A percentile compares a stretch with the other conserved stretches of the same genome.
phyloP scores from a whole-genome alignment of 2,329 filamentous ascomycete genomes.

The Clonostachys byssicola region DNA sequence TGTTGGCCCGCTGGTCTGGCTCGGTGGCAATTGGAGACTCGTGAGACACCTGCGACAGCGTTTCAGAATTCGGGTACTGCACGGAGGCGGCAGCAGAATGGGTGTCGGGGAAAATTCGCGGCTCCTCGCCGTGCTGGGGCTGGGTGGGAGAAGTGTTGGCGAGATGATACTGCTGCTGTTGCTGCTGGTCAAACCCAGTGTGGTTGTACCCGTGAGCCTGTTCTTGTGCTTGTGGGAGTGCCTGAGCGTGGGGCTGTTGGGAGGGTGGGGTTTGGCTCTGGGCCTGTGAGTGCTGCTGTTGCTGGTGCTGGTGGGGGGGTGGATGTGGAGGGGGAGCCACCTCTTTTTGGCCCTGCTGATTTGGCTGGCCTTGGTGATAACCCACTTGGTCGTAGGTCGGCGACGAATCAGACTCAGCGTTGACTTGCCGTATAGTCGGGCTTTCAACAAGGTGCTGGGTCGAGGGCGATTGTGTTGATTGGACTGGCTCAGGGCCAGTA shows the following conservation, averaged over 20 bases:
- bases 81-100: slow-evolving; percentile 15
- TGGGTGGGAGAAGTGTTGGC: slow-evolving; percentile 9
- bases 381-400: slow-evolving; percentile 38
- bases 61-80: slow-evolving; percentile 47
- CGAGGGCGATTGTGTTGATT: slow-evolving; percentile 20
- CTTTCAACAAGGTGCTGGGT: slow-evolving; percentile 7
- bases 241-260: slow-evolving; percentile 15
- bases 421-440: slow-evolving; percentile 44
- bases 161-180: slow-evolving; percentile 27
- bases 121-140: slow-evolving; percentile 24
- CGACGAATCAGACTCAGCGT: slow-evolving; percentile 35
- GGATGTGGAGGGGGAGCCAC: slow-evolving; percentile 6
- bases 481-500: slow-evolving; percentile 30
- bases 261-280: slow-evolving; percentile 25
- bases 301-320: slow-evolving; percentile 11
- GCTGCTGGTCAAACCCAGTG: slow-evolving; percentile 3
- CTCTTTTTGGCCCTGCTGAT: slow-evolving; percentile 11
- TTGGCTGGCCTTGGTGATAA: slow-evolving; percentile 19
- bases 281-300: background rate
- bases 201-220: slow-evolving; percentile 15
- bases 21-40: slow-evolving; percentile 50
- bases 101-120: slow-evolving; percentile 26
- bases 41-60: slow-evolving; percentile 58
- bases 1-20: slow-evolving; percentile 34
- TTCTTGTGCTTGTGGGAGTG: slow-evolving; percentile 24